Evolutionary conservation across 23 red algal genomes (phyloP).

Genomic region (Cyanidioschyzon merolae): DNA sequence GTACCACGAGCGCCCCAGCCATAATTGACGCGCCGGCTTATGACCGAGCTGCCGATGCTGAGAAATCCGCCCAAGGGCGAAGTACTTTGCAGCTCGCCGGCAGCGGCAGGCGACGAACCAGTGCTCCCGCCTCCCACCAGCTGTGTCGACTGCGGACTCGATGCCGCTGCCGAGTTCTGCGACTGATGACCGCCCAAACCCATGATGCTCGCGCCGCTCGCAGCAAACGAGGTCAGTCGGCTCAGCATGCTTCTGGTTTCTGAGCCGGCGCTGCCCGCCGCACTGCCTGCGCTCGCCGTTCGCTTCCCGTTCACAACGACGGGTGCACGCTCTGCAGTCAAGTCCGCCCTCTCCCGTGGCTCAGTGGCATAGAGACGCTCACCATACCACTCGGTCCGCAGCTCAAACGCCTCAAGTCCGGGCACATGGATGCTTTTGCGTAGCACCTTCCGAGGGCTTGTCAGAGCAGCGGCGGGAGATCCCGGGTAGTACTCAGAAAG

Average conservation of each 20-base stretch:
- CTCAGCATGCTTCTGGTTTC: not conserved
- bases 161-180: not conserved
- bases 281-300: not conserved
- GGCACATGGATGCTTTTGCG: not conserved
- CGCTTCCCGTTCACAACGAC: not conserved
- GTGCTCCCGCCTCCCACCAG: not conserved
- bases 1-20: slow-evolving; percentile 10
- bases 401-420: not conserved
- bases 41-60: not conserved
- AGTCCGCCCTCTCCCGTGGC: not conserved
- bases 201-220: not conserved
- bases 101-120: not conserved
- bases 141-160: not conserved
- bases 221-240: slow-evolving; percentile 4
- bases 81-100: not conserved
- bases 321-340: not conserved
- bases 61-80: not conserved
- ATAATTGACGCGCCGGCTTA: not conserved
- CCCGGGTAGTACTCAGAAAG: not conserved
- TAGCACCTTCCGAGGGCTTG: slow-evolving; percentile 7
- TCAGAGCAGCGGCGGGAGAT: not conserved
- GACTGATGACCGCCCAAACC: not conserved
- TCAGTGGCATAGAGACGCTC: slow-evolving; percentile 4
- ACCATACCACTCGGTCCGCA: not conserved
- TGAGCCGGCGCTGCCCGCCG: not conserved